Evolutionary conservation across 768 basidiomycete species (phyloP).

Genomic region (Xanthoconium stramineum): DNA sequence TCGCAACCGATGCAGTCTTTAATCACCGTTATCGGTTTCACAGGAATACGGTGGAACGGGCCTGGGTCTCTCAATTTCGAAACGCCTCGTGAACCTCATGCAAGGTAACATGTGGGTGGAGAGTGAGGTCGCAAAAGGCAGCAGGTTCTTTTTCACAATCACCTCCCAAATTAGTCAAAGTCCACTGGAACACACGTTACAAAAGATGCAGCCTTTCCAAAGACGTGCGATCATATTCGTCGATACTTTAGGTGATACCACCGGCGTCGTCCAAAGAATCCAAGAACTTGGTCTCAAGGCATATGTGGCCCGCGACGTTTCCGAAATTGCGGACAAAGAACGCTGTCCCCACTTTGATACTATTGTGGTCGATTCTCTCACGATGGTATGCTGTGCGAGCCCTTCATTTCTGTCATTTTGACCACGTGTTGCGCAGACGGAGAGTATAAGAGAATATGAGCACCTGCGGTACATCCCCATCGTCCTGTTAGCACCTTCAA

Average conservation of each 20-base stretch:
- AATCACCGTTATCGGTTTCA: conserved; percentile 12
- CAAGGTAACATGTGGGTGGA: conserved; percentile 99
- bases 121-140: conserved; percentile 88
- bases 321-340: conserved; percentile 79
- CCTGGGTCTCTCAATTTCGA: conserved; percentile 94
- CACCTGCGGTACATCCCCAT: conserved; percentile 96
- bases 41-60: conserved; percentile 98
- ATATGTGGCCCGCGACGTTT: conserved; percentile 71
- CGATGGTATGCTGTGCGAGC: conserved; percentile 56
- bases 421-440: conserved; percentile 55
- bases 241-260: conserved; percentile 76
- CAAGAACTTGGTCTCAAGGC: conserved; percentile 76
- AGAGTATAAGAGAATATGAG: conserved; percentile 86
- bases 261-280: conserved; percentile 73
- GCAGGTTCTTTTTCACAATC: conserved; percentile 96
- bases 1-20: conserved; percentile 8
- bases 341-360: conserved; percentile 89
- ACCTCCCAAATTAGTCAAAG: conserved; percentile 78
- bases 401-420: background rate
- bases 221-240: conserved; percentile 90
- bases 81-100: conserved; percentile 96
- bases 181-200: conserved; percentile 66
- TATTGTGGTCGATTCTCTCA: conserved; percentile 89
- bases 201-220: conserved; percentile 83
- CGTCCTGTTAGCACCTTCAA: conserved; percentile 79